phyloP scores from a whole-genome alignment of 2,329 filamentous ascomycete genomes.

The Magnaporthiopsis rhizophila region DNA sequence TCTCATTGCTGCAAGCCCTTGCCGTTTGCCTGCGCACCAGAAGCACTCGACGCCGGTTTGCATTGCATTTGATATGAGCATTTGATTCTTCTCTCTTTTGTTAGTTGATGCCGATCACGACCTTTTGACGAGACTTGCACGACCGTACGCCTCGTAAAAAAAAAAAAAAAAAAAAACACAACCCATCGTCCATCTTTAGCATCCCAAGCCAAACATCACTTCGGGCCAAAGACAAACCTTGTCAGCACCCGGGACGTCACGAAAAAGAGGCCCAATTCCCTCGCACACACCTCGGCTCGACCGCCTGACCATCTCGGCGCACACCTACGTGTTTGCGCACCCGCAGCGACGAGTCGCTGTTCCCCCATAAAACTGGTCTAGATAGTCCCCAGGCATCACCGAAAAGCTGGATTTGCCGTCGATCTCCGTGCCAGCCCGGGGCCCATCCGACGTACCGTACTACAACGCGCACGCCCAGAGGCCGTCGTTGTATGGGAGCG shows the following conservation, averaged over 20 bases:
- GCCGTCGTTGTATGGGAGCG: conserved; percentile 59
- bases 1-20: not conserved
- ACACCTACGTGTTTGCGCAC: not conserved
- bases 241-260: not conserved
- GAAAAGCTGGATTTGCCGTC: conserved; percentile 93
- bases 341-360: not conserved
- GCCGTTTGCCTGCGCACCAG: not conserved
- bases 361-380: not conserved
- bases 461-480: conserved; percentile 60
- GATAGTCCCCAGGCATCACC: conserved; percentile 21
- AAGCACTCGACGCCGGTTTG: not conserved
- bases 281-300: not conserved
- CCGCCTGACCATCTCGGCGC: not conserved
- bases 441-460: conserved; percentile 61
- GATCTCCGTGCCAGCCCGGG: conserved; percentile 76
- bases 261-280: not conserved
- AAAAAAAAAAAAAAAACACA: too few species aligned
- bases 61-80: not conserved
- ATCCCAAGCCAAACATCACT: not conserved
- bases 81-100: not conserved
- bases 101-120: not conserved
- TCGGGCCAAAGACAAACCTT: not conserved
- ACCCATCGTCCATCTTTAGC: not conserved
- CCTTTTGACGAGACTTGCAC: not conserved
- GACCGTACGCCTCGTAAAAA: not conserved